Conservation (phyloP, 495 filamentous ascomycete species). For the Glonium stellatum region DNA sequence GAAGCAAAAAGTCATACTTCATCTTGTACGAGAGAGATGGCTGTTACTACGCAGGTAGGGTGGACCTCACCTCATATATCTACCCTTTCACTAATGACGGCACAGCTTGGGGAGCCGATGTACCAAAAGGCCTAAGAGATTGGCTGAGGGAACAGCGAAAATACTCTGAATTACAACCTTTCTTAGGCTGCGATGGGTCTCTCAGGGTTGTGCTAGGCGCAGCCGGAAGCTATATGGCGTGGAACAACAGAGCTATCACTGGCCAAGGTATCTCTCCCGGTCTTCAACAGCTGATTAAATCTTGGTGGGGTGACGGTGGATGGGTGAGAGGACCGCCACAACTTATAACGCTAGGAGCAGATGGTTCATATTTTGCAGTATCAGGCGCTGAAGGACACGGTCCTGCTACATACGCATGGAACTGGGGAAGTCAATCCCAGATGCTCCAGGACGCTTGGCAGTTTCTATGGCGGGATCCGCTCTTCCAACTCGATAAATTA, state of each 20-base stretch:
- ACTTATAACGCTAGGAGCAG: neutral
- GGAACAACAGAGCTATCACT: neutral
- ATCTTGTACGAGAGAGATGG: conserved; percentile 7
- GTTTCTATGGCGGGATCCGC: neutral
- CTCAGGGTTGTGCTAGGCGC: neutral
- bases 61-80: neutral
- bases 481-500: neutral
- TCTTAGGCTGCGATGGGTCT: neutral
- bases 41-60: neutral
- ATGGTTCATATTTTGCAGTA: neutral
- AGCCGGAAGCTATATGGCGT: neutral
- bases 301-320: neutral
- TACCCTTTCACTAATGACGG: neutral
- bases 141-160: neutral
- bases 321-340: neutral
- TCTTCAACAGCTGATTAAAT: neutral
- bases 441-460: neutral
- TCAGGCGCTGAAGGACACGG: neutral
- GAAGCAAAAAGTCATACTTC: conserved; percentile 4
- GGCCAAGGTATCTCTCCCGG: neutral
- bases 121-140: neutral
- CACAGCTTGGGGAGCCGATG: neutral
- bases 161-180: neutral
- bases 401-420: neutral
- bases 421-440: neutral